These are phyloP conservation scores for Chenopodium quinoa DNA, from an alignment of 148 eudicot genomes.

Conservation along the genomic window DNA sequence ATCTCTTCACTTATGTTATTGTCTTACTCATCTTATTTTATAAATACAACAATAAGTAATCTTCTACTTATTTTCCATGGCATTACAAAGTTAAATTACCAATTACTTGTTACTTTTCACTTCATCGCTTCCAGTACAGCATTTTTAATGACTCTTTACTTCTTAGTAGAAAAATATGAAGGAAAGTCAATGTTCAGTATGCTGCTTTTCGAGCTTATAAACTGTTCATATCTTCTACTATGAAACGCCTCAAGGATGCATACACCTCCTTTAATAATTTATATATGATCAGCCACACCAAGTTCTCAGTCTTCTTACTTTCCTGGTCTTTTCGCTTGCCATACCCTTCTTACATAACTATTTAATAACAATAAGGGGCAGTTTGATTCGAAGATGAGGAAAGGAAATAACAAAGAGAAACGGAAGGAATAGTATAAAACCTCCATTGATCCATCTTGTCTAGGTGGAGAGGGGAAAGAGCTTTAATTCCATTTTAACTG, in stretches of 20 bases:
- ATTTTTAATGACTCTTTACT: neutral
- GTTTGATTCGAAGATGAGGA: too few species aligned
- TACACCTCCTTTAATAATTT: neutral
- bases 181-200: neutral
- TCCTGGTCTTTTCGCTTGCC: neutral
- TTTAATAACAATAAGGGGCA: neutral
- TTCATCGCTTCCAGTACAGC: neutral
- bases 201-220: neutral
- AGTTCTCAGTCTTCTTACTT: neutral
- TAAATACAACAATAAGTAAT: neutral
- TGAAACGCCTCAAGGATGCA: neutral
- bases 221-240: neutral
- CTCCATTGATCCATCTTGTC: too few species aligned
- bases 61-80: neutral
- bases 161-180: neutral
- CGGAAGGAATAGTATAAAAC: too few species aligned
- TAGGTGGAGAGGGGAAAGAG: too few species aligned
- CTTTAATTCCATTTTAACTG: too few species aligned
- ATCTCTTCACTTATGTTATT: neutral
- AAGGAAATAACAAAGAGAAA: too few species aligned
- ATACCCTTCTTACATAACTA: neutral
- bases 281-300: neutral
- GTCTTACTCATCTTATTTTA: neutral
- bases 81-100: neutral
- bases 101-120: neutral